A percentile compares a stretch with the other conserved stretches of the same genome.
Evolutionary conservation across 345 rosid species (phyloP).

Genomic region (Salix koriyanagi): DNA sequence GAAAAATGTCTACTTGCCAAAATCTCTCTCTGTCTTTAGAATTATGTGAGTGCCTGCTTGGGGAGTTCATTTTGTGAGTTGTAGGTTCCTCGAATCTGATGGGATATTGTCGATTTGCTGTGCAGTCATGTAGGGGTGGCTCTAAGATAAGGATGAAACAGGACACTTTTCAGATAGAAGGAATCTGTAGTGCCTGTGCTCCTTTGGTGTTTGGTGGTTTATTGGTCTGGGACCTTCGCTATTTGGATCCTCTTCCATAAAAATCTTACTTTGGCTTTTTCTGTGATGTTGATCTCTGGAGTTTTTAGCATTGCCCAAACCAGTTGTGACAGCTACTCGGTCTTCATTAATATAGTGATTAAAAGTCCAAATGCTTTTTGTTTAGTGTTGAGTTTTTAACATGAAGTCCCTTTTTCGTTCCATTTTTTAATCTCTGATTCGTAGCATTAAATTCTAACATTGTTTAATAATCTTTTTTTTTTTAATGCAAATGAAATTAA

Average conservation of each 20-base stretch:
- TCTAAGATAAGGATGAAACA: neutral
- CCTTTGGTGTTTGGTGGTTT: neutral
- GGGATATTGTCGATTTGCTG: neutral
- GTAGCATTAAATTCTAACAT: slow-evolving; percentile 1
- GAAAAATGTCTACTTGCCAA: neutral
- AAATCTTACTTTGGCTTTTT: neutral
- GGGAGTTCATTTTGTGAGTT: neutral
- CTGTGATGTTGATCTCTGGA: neutral
- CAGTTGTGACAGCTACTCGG: neutral
- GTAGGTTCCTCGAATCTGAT: neutral
- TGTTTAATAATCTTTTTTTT: neutral
- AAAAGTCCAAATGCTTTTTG: neutral
- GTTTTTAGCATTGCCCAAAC: neutral
- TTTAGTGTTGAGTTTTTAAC: neutral
- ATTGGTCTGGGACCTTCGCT: neutral
- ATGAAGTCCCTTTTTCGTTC: neutral
- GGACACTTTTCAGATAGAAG: neutral
- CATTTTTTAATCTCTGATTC: neutral
- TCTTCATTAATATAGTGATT: neutral
- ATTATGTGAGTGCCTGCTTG: neutral
- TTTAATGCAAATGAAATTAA: slow-evolving; percentile 12
- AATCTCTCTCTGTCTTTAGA: neutral
- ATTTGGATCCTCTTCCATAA: neutral
- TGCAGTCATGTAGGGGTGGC: neutral
- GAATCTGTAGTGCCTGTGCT: neutral